Evolutionary conservation across 345 rosid species (phyloP).

Genomic region (Angophora floribunda): DNA sequence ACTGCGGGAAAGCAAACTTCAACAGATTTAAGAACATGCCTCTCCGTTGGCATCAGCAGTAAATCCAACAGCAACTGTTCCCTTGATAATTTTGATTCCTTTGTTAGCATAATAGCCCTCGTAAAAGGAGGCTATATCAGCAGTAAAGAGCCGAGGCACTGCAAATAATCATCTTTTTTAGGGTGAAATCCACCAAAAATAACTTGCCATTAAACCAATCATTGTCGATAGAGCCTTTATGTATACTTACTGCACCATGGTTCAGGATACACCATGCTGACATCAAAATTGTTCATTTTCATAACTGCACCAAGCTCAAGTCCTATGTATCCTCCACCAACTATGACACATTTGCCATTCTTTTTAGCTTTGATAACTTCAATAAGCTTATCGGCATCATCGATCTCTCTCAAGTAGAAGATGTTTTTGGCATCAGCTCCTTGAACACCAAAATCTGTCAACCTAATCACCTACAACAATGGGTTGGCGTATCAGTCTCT

Average conservation of each 20-base stretch:
- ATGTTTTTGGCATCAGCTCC: constrained; percentile 92
- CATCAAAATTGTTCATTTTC: constrained; percentile 65
- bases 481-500: neutral
- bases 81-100: constrained; percentile 82
- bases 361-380: constrained; percentile 77
- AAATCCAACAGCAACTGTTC: constrained; percentile 94
- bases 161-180: constrained; percentile 13
- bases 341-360: constrained; percentile 88
- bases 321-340: constrained; percentile 99
- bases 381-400: constrained; percentile 74
- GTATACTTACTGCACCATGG: constrained; percentile 99
- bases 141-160: constrained; percentile 99
- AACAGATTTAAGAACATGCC: constrained; percentile 23
- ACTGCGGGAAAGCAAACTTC: neutral
- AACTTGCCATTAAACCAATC: neutral
- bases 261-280: constrained; percentile 94
- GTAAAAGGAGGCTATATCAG: constrained; percentile 89
- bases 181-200: neutral
- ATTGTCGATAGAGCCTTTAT: neutral
- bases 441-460: constrained; percentile 87
- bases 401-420: constrained; percentile 81
- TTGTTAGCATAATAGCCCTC: constrained; percentile 83
- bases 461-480: constrained; percentile 51
- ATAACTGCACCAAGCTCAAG: constrained; percentile 88
- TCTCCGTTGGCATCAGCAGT: constrained; percentile 71